Evolutionary conservation across 208 protist species (phyloP).

Genomic region (Leptomonas pyrrhocoris): DNA sequence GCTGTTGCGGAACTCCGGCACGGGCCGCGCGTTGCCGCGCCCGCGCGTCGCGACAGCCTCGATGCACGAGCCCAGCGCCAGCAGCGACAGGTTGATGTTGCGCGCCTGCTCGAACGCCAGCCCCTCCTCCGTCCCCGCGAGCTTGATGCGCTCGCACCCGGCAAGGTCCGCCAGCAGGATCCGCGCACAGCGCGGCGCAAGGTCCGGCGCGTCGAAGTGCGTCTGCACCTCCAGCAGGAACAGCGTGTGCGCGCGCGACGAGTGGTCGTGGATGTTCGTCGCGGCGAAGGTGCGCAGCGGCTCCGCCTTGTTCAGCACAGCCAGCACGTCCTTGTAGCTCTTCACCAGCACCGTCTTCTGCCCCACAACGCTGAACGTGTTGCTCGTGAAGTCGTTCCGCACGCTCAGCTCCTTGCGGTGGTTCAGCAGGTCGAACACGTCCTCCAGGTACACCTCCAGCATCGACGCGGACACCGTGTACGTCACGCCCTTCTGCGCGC

Average conservation of each 20-base stretch:
- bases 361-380: slow-evolving; percentile 90
- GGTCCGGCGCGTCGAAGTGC: slow-evolving; percentile 57
- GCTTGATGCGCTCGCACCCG: slow-evolving; percentile 81
- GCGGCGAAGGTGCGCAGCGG: slow-evolving; percentile 88
- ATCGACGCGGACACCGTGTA: slow-evolving; percentile 81
- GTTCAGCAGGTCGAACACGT: slow-evolving; percentile 94
- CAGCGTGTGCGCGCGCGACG: slow-evolving; percentile 83
- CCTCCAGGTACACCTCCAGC: slow-evolving; percentile 97
- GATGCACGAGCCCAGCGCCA: slow-evolving; percentile 81
- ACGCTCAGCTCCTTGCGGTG: slow-evolving; percentile 81
- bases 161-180: slow-evolving; percentile 86
- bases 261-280: slow-evolving; percentile 88
- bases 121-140: slow-evolving; percentile 73
- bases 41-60: slow-evolving; percentile 72
- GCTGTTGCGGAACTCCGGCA: slow-evolving; percentile 86
- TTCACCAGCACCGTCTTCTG: slow-evolving; percentile 76
- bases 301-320: slow-evolving; percentile 81
- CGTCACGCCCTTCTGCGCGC: slow-evolving; percentile 64
- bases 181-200: slow-evolving; percentile 59
- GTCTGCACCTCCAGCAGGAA: slow-evolving; percentile 81
- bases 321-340: slow-evolving; percentile 82
- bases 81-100: slow-evolving; percentile 87
- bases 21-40: slow-evolving; percentile 35
- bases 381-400: slow-evolving; percentile 82
- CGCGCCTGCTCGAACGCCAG: slow-evolving; percentile 80